phyloP scores from a whole-genome alignment of 345 rosid species.

The Diplotaxis tenuifolia region DNA sequence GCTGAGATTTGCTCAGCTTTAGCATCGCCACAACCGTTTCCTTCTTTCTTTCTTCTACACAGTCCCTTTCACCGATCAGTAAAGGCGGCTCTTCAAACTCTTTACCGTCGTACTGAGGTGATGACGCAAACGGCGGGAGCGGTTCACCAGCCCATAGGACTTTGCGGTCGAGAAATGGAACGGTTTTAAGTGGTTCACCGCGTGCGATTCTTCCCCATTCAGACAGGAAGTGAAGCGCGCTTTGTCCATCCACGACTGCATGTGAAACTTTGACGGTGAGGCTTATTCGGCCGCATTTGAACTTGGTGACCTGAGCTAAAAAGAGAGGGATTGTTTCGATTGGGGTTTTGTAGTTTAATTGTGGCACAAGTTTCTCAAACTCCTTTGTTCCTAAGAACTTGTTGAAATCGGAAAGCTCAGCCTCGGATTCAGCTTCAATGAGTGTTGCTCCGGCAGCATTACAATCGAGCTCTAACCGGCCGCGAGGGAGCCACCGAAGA shows the following conservation, averaged over 20 bases:
- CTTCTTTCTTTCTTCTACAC: constrained; percentile 43
- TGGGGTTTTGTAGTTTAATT: constrained; percentile 46
- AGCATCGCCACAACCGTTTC: constrained; percentile 48
- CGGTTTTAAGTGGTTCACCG: constrained; percentile 31
- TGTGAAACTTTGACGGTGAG: constrained; percentile 51
- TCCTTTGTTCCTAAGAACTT: constrained; percentile 40
- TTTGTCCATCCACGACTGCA: constrained; percentile 53
- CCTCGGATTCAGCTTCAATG: constrained; percentile 46
- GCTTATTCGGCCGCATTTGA: constrained; percentile 54
- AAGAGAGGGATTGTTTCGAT: constrained; percentile 47
- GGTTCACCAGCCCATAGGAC: constrained; percentile 44
- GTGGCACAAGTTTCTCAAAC: constrained; percentile 41
- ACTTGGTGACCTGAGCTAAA: constrained; percentile 51
- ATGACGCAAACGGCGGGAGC: constrained; percentile 21
- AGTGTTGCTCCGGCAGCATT: constrained; percentile 43
- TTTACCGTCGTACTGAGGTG: constrained; percentile 28
- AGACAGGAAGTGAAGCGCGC: constrained; percentile 49
- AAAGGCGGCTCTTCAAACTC: constrained; percentile 51
- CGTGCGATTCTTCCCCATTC: constrained; percentile 61
- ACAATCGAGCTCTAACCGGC: constrained; percentile 53
- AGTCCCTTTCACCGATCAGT: constrained; percentile 41
- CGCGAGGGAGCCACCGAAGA: constrained; percentile 44
- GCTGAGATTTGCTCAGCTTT: constrained; percentile 43
- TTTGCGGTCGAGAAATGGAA: constrained; percentile 46
- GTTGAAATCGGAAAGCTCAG: constrained; percentile 37